phyloP scores from a whole-genome alignment of 1,284 basidiomycete genomes.

The Hemileia vastatrix region DNA sequence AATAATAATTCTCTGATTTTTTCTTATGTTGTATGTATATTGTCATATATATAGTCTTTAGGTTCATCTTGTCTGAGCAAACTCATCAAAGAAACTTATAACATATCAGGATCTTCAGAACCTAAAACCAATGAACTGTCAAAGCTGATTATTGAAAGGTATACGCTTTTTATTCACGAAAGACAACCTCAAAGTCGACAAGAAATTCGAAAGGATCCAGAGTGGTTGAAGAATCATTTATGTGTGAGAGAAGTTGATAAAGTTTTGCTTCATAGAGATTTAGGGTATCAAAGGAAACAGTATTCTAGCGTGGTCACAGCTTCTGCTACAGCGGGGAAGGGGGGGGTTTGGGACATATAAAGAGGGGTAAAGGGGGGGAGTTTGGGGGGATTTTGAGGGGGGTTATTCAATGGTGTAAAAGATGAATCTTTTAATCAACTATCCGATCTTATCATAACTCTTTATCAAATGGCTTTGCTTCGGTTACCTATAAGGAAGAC shows the following conservation, averaged over 20 bases:
- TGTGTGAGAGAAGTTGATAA: too few species aligned
- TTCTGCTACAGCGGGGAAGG: conserved; percentile 19
- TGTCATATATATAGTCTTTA: conserved; percentile 28
- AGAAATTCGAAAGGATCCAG: conserved; percentile 39
- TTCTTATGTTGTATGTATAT: too few species aligned
- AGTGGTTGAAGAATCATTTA: conserved; percentile 39
- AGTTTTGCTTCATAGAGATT: conserved; percentile 30
- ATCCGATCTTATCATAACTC: too few species aligned
- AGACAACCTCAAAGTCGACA: conserved; percentile 30
- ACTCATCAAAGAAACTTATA: conserved; percentile 38
- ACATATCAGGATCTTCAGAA: too few species aligned
- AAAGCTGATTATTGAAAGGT: conserved; percentile 39
- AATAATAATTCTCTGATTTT: too few species aligned
- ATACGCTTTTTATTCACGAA: conserved; percentile 43
- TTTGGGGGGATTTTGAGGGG: too few species aligned
- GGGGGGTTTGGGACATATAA: too few species aligned
- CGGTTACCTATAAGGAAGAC: too few species aligned
- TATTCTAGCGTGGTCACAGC: conserved; percentile 18
- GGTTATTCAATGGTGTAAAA: too few species aligned
- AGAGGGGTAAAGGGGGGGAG: too few species aligned
- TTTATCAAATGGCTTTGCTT: too few species aligned
- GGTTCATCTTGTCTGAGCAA: conserved; percentile 39
- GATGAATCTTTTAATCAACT: too few species aligned
- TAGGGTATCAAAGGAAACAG: conserved; percentile 30
- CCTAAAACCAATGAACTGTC: conserved; percentile 34